Percentiles rank a stretch among this genome's conserved stretches.
These are phyloP conservation scores for Rhododendron molle DNA, from an alignment of 148 eudicot species.

Conservation along the genomic window DNA sequence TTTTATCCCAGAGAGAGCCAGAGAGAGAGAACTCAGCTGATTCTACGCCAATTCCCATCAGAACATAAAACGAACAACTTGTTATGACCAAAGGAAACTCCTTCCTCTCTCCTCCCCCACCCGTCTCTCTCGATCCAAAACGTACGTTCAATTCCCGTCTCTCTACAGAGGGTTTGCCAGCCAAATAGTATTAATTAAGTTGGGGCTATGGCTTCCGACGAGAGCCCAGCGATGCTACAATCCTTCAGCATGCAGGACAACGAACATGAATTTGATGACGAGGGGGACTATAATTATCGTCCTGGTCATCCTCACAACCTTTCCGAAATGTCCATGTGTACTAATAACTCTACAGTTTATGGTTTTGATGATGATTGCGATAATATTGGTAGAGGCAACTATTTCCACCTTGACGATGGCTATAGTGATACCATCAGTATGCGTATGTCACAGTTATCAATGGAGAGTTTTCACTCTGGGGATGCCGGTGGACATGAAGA, in stretches of 20 bases:
- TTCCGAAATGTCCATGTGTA: constrained; percentile 1
- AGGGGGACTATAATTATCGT: not conserved
- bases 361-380: not conserved
- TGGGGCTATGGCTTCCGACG: constrained; percentile 2
- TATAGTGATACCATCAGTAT: not conserved
- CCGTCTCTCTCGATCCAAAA: not conserved
- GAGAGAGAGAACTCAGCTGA: not conserved
- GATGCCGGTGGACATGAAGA: not conserved
- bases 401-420: not conserved
- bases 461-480: constrained; percentile 5
- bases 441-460: constrained; percentile 9
- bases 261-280: not conserved
- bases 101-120: not conserved
- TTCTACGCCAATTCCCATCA: not conserved
- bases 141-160: not conserved
- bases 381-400: not conserved
- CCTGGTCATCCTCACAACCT: constrained; percentile 5
- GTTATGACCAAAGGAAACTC: not conserved
- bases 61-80: not conserved
- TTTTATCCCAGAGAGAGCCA: not conserved
- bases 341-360: not conserved
- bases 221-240: not conserved
- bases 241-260: not conserved
- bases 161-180: not conserved
- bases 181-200: not conserved